Conservation (phyloP, 176 grass and related monocot genomes). For the Hordeum vulgare region MorexV3_pseudomolecules_assembly NC_058523.1:113339735-113340234, state of each 20-base stretch:
- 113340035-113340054: conserved; percentile 69
- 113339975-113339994: conserved; percentile 93
- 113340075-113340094: conserved; percentile 50
- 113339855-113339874: conserved; percentile 84
- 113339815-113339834: neutral
- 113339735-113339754: neutral
- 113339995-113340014: conserved; percentile 96
- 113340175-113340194: neutral
- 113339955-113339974: conserved; percentile 85
- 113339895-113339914: conserved; percentile 60
- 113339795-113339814: conserved; percentile 11
- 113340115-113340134: conserved; percentile 59
- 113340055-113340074: conserved; percentile 57
- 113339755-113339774: neutral
- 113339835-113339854: conserved; percentile 7
- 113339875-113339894: conserved; percentile 86
- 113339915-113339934: conserved; percentile 95
- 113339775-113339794: conserved; percentile 30
- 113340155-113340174: neutral
- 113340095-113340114: conserved; percentile 40
- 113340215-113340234: conserved; percentile 52
- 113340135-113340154: conserved; percentile 21
- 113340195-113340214: conserved; percentile 6
- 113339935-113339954: conserved; percentile 63
- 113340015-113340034: conserved; percentile 88